Evolutionary conservation across 352 stramenopile species (phyloP), one percentile per base, ranked within the genome.

Genomic region (Pythium periplocum): DNA sequence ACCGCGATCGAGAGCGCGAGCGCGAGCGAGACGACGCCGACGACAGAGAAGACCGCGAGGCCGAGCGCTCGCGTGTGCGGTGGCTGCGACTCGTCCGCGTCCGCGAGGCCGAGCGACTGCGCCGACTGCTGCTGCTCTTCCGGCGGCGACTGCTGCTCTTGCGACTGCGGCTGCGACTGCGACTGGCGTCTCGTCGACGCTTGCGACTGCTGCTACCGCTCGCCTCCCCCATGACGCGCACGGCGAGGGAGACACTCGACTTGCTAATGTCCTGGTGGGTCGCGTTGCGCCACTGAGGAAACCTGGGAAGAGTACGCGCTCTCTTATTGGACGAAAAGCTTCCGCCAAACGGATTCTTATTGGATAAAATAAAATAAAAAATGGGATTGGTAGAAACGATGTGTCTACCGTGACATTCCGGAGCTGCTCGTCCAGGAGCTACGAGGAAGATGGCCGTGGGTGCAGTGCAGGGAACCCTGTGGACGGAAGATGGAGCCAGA

Each of bases 131-230:
- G 47, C 47, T n/a, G 42, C 44, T 44, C 34, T 38, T 56, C 32
- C 48, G 59, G 32, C 63, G 70, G 38, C 59, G 62, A 52, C 53
- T 58, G 39, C 40, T 46, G 34, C 59, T 66, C 31, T 45, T 41
- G 37, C 55, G 48, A 12, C 51, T 42, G 30, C 47, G 54, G 43
- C 47, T 50, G 45, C 63, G 59, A 10, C 57, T 61, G 10, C 32
- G 55, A 38, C 61, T 66, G 31, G 49, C 55, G 31, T 48, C 57
- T 48, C 61, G 64, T 10, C 68, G 68, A 32, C 64, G 64, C 64
- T 76, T 76, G 59, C 62, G 66, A 32, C 45, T 59, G 46, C 55
- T 68, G 48, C 46, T 65, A 26, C 48, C 53, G 56, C 32, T 54
- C 51, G 61, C 63, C 51, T 58, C 63, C 63, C 64, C 65, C 30